phyloP scores from a whole-genome alignment of 163 green algal genomes.

The Trebouxiophyceae sp. region DNA sequence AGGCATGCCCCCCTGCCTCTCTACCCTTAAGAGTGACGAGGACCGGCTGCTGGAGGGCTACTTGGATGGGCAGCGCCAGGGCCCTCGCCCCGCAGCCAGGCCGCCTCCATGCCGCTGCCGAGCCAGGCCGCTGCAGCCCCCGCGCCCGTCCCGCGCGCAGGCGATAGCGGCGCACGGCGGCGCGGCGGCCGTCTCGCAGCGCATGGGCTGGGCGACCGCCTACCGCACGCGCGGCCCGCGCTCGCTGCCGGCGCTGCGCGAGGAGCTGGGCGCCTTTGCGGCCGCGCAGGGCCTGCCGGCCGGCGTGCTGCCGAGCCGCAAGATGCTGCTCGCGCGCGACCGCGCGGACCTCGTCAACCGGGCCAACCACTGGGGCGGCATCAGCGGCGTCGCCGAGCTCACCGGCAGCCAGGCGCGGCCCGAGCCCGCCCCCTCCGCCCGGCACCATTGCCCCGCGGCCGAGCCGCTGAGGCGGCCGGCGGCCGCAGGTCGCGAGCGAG shows the following conservation, averaged over 20 bases:
- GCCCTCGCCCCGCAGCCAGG: too few species aligned
- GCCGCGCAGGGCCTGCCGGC: background rate
- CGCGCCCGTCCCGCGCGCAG: slow-evolving; percentile 35
- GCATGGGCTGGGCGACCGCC: slow-evolving; percentile 39
- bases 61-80: too few species aligned
- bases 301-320: background rate
- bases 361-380: background rate
- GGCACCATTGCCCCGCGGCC: slow-evolving; percentile 5
- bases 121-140: too few species aligned
- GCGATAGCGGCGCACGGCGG: slow-evolving; percentile 48
- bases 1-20: too few species aligned
- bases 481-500: too few species aligned
- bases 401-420: background rate
- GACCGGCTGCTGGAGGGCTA: too few species aligned
- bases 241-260: background rate
- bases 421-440: background rate
- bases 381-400: background rate
- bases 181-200: slow-evolving; percentile 24
- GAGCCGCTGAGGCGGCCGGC: slow-evolving; percentile 9
- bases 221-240: slow-evolving; percentile 1
- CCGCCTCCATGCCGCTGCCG: too few species aligned
- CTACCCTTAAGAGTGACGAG: too few species aligned
- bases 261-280: background rate
- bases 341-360: background rate
- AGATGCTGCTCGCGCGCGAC: background rate